phyloP scores from a whole-genome alignment of 306 rosid genomes.

The Castanospermum australe region DNA sequence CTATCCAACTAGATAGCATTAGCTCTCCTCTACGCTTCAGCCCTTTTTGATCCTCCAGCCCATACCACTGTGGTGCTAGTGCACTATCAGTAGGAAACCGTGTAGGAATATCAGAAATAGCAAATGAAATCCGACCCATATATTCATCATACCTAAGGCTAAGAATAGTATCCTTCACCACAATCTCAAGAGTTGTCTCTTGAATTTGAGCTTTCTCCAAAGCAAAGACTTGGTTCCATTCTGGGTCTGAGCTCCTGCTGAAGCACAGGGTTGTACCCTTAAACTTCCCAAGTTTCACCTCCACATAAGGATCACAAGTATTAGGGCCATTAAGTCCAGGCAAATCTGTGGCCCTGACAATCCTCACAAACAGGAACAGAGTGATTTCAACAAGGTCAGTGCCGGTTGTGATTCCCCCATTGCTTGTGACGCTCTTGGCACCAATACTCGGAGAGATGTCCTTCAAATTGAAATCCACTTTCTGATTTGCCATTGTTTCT shows the following conservation, averaged over 20 bases:
- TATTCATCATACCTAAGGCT: not conserved
- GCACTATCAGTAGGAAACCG: constrained; percentile 32
- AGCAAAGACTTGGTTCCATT: constrained; percentile 44
- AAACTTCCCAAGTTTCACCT: constrained; percentile 29
- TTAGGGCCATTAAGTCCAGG: not conserved
- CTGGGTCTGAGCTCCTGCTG: constrained; percentile 5
- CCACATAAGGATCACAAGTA: constrained; percentile 25
- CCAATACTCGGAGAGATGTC: constrained; percentile 30
- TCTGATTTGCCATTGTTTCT: not conserved
- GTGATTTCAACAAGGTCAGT: constrained; percentile 36
- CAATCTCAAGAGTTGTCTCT: constrained; percentile 27
- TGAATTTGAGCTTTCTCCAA: constrained; percentile 20
- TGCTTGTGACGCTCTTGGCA: not conserved
- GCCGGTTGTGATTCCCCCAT: constrained; percentile 23
- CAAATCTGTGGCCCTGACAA: constrained; percentile 32
- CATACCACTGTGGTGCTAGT: constrained; percentile 30
- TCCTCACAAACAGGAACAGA: constrained; percentile 30
- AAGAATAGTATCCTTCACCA: not conserved
- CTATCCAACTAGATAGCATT: constrained; percentile 42
- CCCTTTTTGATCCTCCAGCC: constrained; percentile 19
- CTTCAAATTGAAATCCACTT: constrained; percentile 31
- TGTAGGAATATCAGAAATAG: constrained; percentile 26
- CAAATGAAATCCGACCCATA: constrained; percentile 4
- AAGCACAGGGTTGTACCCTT: constrained; percentile 14
- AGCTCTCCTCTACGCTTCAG: constrained; percentile 18